These are phyloP conservation scores for Metarhizium guizhouense DNA, from an alignment of 2,329 filamentous ascomycete genomes.

Conservation along the genomic window DNA sequence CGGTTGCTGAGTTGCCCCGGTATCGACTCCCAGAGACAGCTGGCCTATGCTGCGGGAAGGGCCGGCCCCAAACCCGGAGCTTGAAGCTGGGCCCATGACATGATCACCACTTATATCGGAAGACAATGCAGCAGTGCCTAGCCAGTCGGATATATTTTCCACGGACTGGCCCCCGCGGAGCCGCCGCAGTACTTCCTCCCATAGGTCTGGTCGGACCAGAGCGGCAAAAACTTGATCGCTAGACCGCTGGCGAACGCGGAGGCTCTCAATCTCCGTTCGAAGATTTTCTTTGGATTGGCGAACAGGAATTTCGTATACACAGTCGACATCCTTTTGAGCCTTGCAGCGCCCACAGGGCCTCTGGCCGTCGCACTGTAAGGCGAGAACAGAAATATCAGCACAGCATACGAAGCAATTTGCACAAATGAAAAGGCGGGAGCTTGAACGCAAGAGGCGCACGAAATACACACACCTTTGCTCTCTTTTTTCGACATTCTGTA, in stretches of 20 bases:
- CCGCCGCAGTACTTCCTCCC: slow-evolving; percentile 45
- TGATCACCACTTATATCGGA: slow-evolving; percentile 7
- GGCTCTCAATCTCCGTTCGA: slow-evolving; percentile 47
- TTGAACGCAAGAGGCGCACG: background rate
- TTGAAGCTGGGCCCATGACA: slow-evolving; percentile 13
- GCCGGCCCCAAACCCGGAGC: slow-evolving; percentile 14
- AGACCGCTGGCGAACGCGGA: slow-evolving; percentile 44
- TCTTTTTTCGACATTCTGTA: slow-evolving; percentile 53
- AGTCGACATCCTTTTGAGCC: slow-evolving; percentile 44
- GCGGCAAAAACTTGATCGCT: slow-evolving; percentile 48
- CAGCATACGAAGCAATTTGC: background rate
- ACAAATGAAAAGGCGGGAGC: background rate
- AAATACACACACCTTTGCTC: slow-evolving; percentile 41
- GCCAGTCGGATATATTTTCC: slow-evolving; percentile 47
- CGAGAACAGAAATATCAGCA: background rate
- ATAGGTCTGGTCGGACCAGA: slow-evolving; percentile 39
- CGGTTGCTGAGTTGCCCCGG: slow-evolving; percentile 19
- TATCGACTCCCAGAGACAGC: slow-evolving; percentile 21
- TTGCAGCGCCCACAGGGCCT: slow-evolving; percentile 47
- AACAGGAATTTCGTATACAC: slow-evolving; percentile 53
- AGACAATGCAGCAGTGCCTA: slow-evolving; percentile 19
- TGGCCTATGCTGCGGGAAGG: background rate
- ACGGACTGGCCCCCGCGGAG: slow-evolving; percentile 45
- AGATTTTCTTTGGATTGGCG: slow-evolving; percentile 56
- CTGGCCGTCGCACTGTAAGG: slow-evolving; percentile 47